Base-by-base conservation (phyloP, 441 rosid genomes). In the Brassica hybrid region DNA sequence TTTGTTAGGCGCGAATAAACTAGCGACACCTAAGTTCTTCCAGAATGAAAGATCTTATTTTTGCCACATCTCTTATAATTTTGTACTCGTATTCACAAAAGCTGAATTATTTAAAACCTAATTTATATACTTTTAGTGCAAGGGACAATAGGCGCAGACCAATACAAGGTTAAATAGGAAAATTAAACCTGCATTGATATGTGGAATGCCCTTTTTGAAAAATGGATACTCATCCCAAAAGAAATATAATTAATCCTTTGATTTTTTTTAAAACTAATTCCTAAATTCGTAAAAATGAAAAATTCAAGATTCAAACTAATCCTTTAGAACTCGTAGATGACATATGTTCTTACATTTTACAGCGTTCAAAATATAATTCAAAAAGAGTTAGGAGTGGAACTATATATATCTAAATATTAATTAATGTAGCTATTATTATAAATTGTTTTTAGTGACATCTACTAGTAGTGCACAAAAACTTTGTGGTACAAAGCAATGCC, bases 11-110 rank as follows among this genome's bases (percentile, higher is more conserved):
- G 58, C 69, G 56, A 78, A 78, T 72, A 48, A 59, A 58, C 14
- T 61, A 72, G 61, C 21, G 76, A 78, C 73, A 72, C 25, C 50
- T 72, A 78, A 63, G 73, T 56, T 65, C 41, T 78, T 78, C 58
- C 45, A 78, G 69, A 72, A 78, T 61, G 67, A 38, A 21, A 9
- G 13, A 66, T 58, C 43, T 72, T 14, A 45, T 45, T 57, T 23
- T 38, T 30, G 30, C 32, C 61, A 54, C 60, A 77, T 6, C 56
- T 71, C 38, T 65, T 71, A n/a, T 27, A 16, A 12, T 62, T 63
- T 76, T 34, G 50, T 74, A 25, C 23, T n/a, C 13, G 58, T 27
- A 16, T 69, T 17, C 17, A 69, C 57, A 69, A 27, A 30, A 13
- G 32, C 4, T 23, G 23, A 18, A 19, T 11, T 18, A 18, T 50